phyloP scores from a whole-genome alignment of 2,329 filamentous ascomycete genomes.

The Tympanopsis confertula region DNA sequence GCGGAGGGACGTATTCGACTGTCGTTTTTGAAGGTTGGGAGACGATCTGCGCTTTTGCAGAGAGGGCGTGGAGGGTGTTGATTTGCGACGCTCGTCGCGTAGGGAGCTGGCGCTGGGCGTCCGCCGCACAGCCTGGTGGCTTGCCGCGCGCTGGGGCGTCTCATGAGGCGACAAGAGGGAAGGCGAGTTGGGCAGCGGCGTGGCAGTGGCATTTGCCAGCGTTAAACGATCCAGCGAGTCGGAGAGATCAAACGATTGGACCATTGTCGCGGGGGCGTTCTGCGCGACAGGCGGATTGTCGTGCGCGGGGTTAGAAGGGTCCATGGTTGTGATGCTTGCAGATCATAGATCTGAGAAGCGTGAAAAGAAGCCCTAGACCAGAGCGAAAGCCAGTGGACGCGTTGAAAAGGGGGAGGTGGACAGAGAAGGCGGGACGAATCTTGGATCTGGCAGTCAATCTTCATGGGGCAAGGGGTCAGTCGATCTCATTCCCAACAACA shows the following conservation, averaged over 20 bases:
- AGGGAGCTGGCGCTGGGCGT: conserved; percentile 20
- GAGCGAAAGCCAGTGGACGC: no score
- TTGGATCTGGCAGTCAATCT: no score
- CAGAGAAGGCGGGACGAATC: no score
- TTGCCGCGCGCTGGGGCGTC: conserved; percentile 4
- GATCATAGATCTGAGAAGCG: no score
- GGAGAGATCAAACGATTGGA: not conserved
- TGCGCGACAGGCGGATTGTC: conserved; percentile 9
- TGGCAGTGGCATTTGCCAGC: conserved; percentile 11
- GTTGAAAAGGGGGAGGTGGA: no score
- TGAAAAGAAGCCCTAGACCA: no score
- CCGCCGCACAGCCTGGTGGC: conserved; percentile 11
- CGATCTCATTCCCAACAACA: no score
- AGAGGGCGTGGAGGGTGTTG: no score
- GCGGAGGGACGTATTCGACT: conserved; percentile 21
- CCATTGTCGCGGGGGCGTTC: conserved; percentile 10
- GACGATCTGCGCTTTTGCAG: conserved; percentile 17
- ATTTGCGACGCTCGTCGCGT: conserved; percentile 16
- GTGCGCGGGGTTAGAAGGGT: conserved; percentile 7
- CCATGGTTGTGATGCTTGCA: conserved; percentile 4
- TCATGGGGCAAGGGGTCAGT: no score
- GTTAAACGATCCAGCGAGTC: conserved; percentile 3
- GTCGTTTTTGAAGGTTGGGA: conserved; percentile 21
- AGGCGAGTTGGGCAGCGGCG: conserved; percentile 13
- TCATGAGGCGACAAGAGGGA: conserved; percentile 4